A percentile compares a stretch with the other conserved stretches of the same genome.
Evolutionary conservation across 768 basidiomycete species (phyloP).

Genomic region (Sistotremastrum niveocremeum): DNA sequence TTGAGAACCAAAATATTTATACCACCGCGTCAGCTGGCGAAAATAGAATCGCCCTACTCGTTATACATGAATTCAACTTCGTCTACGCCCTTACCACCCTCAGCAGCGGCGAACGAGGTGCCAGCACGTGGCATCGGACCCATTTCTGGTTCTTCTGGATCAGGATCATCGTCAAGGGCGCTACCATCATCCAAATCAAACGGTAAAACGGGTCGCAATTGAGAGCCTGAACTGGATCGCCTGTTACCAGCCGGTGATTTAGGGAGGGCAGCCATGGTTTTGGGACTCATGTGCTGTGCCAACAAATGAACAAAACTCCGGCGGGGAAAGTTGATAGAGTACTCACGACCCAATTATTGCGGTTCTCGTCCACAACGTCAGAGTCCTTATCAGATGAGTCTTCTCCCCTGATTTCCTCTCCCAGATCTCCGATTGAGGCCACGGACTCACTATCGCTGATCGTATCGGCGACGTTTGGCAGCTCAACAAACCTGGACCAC

Average conservation of each 20-base stretch:
- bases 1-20: background rate
- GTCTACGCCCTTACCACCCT: slow-evolving; percentile 49
- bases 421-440: slow-evolving; percentile 77
- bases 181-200: slow-evolving; percentile 65
- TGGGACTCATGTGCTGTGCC: slow-evolving; percentile 84
- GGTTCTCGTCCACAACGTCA: slow-evolving; percentile 54
- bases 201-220: slow-evolving; percentile 71
- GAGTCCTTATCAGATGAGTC: slow-evolving; percentile 38
- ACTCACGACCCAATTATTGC: slow-evolving; percentile 93
- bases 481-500: slow-evolving; percentile 45
- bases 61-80: slow-evolving; percentile 52
- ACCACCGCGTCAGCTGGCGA: background rate
- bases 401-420: slow-evolving; percentile 56
- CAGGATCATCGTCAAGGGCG: slow-evolving; percentile 51
- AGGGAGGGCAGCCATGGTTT: slow-evolving; percentile 85
- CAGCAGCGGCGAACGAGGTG: slow-evolving; percentile 63
- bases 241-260: slow-evolving; percentile 79
- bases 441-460: slow-evolving; percentile 95
- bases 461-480: slow-evolving; percentile 73
- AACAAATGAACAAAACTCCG: slow-evolving; percentile 2
- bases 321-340: background rate
- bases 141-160: slow-evolving; percentile 58
- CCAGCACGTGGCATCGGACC: slow-evolving; percentile 63
- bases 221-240: slow-evolving; percentile 71
- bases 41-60: background rate